Evolutionary conservation across 2,329 filamentous ascomycete species (phyloP), one percentile per base, ranked within the genome.

Genomic region (Aureobasidium vineae): DNA sequence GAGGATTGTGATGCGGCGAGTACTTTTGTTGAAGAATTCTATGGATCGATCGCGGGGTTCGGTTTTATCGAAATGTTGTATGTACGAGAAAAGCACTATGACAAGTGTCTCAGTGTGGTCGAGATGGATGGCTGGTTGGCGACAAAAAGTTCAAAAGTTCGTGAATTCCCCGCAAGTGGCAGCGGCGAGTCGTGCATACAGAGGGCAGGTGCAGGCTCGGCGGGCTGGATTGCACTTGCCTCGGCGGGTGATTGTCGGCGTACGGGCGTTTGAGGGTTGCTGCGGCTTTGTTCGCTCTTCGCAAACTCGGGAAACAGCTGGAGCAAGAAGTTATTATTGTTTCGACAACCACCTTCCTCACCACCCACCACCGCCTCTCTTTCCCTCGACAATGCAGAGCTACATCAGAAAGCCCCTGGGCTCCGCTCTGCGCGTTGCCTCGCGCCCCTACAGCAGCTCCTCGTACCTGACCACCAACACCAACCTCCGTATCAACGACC

Each of bases 401-500:
- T 83, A 13, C 21, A 47, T 96, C 81, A 84, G 88, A 77, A 88
- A 89, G 85, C 86, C 86, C 72, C 79, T 85, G 81, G 84, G 84
- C 83, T 87, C 84, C 82, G 87, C 83, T 81, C 80, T 88, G 83
- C 85, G 83, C 71, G 82, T 85, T 81, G 80, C 85, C 84, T 84
- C 88, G 76, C 85, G 86, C 79, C 88, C 91, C 78, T 96, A 96
- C 83, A 88, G 88, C 78, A 88, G 88, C 59, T 80, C 83, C 70
- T 84, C 84, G 69, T 77, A 78, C 68, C 73, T 73, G 26, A 72
- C 72, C 67, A 78, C 76, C 50, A 74, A 72, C 69, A 63, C 68
- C 54, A 98, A 98, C 85, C 87, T 98, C 76, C 90, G 92, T 81
- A 93, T 98, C 84, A 97, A 92, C 81, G 78, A 84, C 78, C 89